Evolutionary conservation across 306 rosid species (phyloP), one percentile per base, ranked within the genome.

Genomic region (Castanea mollissima): DNA sequence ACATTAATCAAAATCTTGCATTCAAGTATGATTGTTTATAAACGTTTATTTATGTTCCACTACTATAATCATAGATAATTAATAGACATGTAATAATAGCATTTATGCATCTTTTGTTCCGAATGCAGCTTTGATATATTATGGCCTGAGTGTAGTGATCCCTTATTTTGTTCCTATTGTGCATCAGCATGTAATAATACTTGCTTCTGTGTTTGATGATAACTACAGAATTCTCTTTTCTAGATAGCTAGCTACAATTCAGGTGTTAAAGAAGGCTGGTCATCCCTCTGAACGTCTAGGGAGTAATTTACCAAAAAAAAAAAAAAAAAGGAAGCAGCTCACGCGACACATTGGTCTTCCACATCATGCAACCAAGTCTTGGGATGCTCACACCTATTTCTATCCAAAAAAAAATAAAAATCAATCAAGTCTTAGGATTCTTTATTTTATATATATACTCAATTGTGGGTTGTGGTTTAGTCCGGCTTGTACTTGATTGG

Each of bases 261-360:
- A 94, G 83, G 41, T 91, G 82, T 78, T 94, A 79, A 94, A 92
- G 91, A 92, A 89, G 79, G 97, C 94, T 0, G 91, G 97, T 14
- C 89, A 88, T 34, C 97, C 98, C 68, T 94, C 94, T 4, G 97
- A 91, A 79, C 89, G 94, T 56, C 69, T 83, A 71, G 93, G 90
- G 76, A 92, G 94, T 25, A 25, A 25, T 25, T 25, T 25, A 25
- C 27, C 27, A 25, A 25, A 25, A 25, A 25, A 25, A 1, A 25
- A n/a, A 25, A 25, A 25, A 1, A 25, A 25, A 25, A 25, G 27
- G 27, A 25, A 25, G 27, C 2, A 25, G 27, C 27, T 25, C 27
- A 25, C 2, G 27, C 27, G 2, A 25, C 27, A 25, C 27, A 25
- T 25, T 25, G 27, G 27, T 25, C 27, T 25, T 25, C 27, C 27